phyloP scores from a whole-genome alignment of 768 basidiomycete genomes.

The Mycena sanguinolenta region DNA sequence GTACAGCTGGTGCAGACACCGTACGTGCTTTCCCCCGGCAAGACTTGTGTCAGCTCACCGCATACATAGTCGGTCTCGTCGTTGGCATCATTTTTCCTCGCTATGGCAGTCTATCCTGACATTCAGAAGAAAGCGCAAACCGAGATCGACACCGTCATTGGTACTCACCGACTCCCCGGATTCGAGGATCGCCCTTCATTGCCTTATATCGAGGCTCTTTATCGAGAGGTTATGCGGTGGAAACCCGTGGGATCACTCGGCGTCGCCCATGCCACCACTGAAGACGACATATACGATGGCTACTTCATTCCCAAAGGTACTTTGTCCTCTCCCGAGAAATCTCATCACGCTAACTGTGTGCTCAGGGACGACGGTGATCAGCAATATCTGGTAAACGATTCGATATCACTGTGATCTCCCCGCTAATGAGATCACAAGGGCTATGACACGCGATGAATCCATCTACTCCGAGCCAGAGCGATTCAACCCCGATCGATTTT shows the following conservation, averaged over 20 bases:
- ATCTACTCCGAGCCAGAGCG: slow-evolving; percentile 44
- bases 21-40: slow-evolving; percentile 16
- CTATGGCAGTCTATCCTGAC: slow-evolving; percentile 44
- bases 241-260: slow-evolving; percentile 28
- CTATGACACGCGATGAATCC: slow-evolving; percentile 45
- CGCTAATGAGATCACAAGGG: slow-evolving; percentile 22
- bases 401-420: slow-evolving; percentile 25
- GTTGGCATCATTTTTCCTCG: slow-evolving; percentile 42
- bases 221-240: slow-evolving; percentile 37
- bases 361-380: slow-evolving; percentile 42
- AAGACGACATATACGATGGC: slow-evolving; percentile 48
- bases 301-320: slow-evolving; percentile 49
- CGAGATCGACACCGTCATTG: slow-evolving; percentile 47
- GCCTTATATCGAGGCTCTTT: slow-evolving; percentile 34
- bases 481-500: slow-evolving; percentile 47
- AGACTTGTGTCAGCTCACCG: background rate
- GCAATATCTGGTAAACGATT: slow-evolving; percentile 51
- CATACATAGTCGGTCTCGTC: slow-evolving; percentile 39
- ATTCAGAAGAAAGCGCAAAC: slow-evolving; percentile 43
- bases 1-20: slow-evolving; percentile 37
- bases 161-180: slow-evolving; percentile 44
- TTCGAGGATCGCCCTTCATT: slow-evolving; percentile 42
- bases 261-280: slow-evolving; percentile 35
- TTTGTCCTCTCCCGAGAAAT: background rate
- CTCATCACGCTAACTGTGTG: background rate